A percentile compares a stretch with the other conserved stretches of the same genome.
Conservation (phyloP, 768 basidiomycete species). For the Crucibulum laeve region DNA sequence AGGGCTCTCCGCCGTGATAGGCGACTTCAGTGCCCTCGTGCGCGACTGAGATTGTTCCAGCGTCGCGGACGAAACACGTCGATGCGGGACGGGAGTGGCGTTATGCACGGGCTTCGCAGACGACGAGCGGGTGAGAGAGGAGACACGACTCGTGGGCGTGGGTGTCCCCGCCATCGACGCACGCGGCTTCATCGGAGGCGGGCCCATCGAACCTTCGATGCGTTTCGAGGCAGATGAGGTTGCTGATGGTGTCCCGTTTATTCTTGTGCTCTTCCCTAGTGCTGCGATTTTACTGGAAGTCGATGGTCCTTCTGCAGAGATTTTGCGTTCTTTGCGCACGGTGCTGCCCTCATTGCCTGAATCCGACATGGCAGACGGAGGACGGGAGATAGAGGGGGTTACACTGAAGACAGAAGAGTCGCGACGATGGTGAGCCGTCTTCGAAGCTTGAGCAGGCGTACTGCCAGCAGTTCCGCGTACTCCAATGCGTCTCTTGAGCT, state of each 20-base stretch:
- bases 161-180: conserved; percentile 31
- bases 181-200: conserved; percentile 35
- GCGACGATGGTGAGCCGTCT: conserved; percentile 35
- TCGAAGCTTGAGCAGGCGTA: conserved; percentile 47
- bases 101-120: conserved; percentile 25
- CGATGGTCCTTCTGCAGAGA: conserved; percentile 29
- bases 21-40: conserved; percentile 23
- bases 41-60: conserved; percentile 27
- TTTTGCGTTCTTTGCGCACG: conserved; percentile 29
- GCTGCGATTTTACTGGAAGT: conserved; percentile 28
- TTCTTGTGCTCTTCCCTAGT: conserved; percentile 49
- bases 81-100: conserved; percentile 26
- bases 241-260: conserved; percentile 18
- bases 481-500: conserved; percentile 65
- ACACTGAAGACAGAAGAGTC: conserved; percentile 53
- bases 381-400: conserved; percentile 48
- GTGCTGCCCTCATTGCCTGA: conserved; percentile 32
- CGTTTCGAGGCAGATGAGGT: conserved; percentile 16
- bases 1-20: conserved; percentile 29
- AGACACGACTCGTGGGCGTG: conserved; percentile 28
- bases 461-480: conserved; percentile 52
- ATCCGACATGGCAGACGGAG: conserved; percentile 55
- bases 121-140: conserved; percentile 31
- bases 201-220: conserved; percentile 46
- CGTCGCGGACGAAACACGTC: conserved; percentile 27